Percentiles rank a stretch among this genome's conserved stretches.
Conservation (phyloP, 805 yeast species). For the Lipomyces sp. region DNA sequence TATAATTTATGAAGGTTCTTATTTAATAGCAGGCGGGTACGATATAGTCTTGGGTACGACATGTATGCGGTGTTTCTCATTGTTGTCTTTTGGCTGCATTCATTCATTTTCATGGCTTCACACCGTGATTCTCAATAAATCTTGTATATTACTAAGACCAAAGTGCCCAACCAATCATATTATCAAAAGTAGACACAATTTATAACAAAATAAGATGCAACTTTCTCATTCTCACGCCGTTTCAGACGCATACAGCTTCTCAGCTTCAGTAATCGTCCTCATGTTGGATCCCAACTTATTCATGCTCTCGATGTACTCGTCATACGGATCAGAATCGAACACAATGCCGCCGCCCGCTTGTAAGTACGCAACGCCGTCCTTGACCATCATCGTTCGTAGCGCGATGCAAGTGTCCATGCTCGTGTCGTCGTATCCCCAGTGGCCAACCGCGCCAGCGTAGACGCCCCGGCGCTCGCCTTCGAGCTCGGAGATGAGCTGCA, state of each 20-base stretch:
- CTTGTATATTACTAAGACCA: too few species aligned
- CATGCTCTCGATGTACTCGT: slow-evolving; percentile 93
- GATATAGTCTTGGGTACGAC: too few species aligned
- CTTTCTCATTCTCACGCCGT: too few species aligned
- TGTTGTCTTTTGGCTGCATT: too few species aligned
- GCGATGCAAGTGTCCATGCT: slow-evolving; percentile 98
- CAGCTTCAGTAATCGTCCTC: slow-evolving; percentile 89
- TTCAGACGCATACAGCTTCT: slow-evolving; percentile 54
- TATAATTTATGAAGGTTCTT: too few species aligned
- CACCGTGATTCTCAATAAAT: too few species aligned
- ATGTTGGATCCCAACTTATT: slow-evolving; percentile 95
- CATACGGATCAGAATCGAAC: slow-evolving; percentile 88
- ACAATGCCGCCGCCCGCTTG: slow-evolving; percentile 99
- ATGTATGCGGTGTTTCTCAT: too few species aligned
- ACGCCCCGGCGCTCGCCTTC: slow-evolving; percentile 93
- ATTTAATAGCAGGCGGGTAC: too few species aligned
- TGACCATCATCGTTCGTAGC: slow-evolving; percentile 91
- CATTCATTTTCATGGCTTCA: too few species aligned
- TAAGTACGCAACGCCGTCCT: slow-evolving; percentile 83
- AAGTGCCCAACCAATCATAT: too few species aligned
- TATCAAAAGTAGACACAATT: too few species aligned
- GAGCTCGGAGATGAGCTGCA: slow-evolving; percentile 87
- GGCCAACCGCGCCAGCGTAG: slow-evolving; percentile 98
- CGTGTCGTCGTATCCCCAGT: slow-evolving; percentile 94
- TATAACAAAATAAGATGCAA: too few species aligned